Conservation (phyloP, 257 asterid genomes). For the Solanum paucissectum region DNA sequence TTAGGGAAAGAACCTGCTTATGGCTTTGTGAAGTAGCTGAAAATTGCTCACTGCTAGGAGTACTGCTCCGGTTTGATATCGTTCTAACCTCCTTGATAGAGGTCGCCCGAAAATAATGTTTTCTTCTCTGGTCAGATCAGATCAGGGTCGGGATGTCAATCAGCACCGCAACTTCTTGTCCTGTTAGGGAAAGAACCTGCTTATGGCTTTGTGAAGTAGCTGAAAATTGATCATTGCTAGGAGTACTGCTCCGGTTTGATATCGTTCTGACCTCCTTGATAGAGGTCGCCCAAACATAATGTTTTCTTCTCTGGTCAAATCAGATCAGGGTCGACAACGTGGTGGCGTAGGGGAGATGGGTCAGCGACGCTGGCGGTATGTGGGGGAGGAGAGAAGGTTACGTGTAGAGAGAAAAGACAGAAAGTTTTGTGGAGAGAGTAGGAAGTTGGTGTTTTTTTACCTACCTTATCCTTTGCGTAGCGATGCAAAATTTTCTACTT, state of each 20-base stretch:
- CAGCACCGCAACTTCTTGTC: background rate
- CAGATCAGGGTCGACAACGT: background rate
- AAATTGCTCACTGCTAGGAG: background rate
- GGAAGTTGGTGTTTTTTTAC: background rate
- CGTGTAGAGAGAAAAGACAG: background rate
- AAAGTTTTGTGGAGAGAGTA: background rate
- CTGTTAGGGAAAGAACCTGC: background rate
- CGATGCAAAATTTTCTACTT: background rate
- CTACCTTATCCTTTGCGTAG: background rate
- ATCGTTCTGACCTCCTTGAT: background rate
- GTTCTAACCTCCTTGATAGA: background rate
- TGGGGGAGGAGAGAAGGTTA: background rate
- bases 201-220: background rate
- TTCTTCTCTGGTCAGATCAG: background rate
- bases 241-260: background rate
- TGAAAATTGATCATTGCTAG: background rate
- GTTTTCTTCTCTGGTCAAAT: background rate
- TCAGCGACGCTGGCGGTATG: background rate
- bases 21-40: background rate
- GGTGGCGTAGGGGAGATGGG: background rate
- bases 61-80: background rate
- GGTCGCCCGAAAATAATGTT: background rate
- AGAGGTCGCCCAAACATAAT: background rate
- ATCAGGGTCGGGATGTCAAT: background rate
- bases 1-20: background rate